Evolutionary conservation across 257 asterid species (phyloP), one percentile per base, ranked within the genome.

Genomic region (Marsdenia floribunda): DNA sequence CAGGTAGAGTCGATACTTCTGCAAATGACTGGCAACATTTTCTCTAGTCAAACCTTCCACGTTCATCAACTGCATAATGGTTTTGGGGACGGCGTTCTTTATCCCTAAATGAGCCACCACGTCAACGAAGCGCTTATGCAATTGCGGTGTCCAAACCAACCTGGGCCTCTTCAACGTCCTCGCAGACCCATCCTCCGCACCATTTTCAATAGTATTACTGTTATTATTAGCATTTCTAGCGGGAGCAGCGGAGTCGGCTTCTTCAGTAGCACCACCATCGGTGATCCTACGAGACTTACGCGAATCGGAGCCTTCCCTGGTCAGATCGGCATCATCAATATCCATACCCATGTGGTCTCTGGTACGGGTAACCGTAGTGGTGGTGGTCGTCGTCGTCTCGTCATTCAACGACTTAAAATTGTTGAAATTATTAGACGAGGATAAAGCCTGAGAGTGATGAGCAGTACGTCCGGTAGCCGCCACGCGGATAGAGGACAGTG

Each of bases 141-240:
- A 83, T 88, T 91, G 93, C 75, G 97, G 96, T 22, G 98, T 93
- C 98, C 98, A 93, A 69, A 93, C 98, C 74, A 93, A 91, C 77
- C 98, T 85, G 65, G 97, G 88, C 82, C 93, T 75, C 89, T 91
- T 93, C 83, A 83, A 73, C 16, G 88, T 80, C 92, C 86, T 86
- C 44, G 86, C 90, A 49, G 90, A 79, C 68, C 83, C 78, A 69
- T 92, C 93, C 42, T 84, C 97, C 8, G 53, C 72, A 42, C 81
- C 81, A 74, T 76, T 83, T 13, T 86, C 97, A 49, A 50, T 71
- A 18, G 77, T 55, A 68, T 55, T 19, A 26, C 13, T 42, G 35
- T 40, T 16, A 64, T 33, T 64, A 54, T 24, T 22, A 42, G 11
- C 24, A 26, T 63, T 22, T n/a, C 46, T 63, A 0, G 50, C 67